Evolutionary conservation across 331 rosid genomes (phyloP).

Genomic region (Pyracantha coccinea): DNA sequence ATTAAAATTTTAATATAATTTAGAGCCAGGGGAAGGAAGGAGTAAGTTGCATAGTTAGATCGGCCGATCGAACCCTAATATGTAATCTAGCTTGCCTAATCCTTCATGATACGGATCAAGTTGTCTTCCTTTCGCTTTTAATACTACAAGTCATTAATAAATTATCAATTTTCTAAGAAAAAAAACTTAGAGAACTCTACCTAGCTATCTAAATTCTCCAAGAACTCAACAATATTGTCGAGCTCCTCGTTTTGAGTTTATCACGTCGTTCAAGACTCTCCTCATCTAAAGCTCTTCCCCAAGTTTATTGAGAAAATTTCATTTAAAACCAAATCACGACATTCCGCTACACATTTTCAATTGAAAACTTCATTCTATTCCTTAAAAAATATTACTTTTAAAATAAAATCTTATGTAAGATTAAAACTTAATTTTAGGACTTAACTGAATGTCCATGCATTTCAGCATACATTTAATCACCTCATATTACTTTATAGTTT

Average conservation of each 20-base stretch:
- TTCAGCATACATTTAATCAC: too few species aligned
- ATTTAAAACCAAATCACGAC: neutral
- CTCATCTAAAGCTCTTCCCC: neutral
- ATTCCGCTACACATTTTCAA: neutral
- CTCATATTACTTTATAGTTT: too few species aligned
- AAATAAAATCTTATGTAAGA: too few species aligned
- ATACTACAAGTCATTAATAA: neutral
- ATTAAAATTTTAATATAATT: too few species aligned
- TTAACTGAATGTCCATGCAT: too few species aligned
- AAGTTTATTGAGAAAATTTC: neutral
- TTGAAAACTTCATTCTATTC: too few species aligned
- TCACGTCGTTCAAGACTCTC: neutral
- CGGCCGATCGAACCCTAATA: neutral
- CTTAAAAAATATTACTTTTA: too few species aligned
- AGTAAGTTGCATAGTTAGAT: neutral
- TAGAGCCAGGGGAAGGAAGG: neutral
- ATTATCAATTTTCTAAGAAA: neutral
- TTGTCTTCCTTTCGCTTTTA: neutral
- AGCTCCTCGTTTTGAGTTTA: neutral
- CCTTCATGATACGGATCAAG: neutral
- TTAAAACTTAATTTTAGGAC: too few species aligned
- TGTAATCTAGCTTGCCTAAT: neutral
- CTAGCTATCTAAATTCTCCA: neutral
- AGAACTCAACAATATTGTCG: neutral
- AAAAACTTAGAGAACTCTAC: neutral